Evolutionary conservation across 768 basidiomycete genomes (phyloP).

Genomic region (Russula sp.): DNA sequence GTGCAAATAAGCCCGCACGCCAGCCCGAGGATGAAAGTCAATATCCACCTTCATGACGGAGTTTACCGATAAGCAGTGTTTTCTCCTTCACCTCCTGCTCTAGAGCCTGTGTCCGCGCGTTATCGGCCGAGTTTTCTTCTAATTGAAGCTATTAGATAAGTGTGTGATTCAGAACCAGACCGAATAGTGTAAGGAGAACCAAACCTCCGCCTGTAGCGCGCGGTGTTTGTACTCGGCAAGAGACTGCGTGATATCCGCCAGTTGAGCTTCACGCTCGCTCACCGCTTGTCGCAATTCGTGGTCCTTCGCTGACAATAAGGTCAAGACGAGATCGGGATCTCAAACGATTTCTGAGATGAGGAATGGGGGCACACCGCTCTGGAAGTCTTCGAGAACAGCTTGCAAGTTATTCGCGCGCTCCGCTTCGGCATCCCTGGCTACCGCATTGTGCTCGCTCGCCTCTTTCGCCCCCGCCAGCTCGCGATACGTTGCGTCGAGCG

Average conservation of each 20-base stretch:
- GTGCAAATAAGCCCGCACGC: slow-evolving; percentile 4
- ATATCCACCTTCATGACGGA: slow-evolving; percentile 82
- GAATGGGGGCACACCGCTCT: slow-evolving; percentile 53
- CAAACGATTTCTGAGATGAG: neutral
- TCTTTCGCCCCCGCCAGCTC: slow-evolving; percentile 64
- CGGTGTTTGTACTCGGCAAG: slow-evolving; percentile 89
- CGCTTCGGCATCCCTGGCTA: slow-evolving; percentile 55
- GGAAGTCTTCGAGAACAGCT: slow-evolving; percentile 92
- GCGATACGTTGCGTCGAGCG: slow-evolving; percentile 46
- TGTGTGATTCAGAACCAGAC: neutral
- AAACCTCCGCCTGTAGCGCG: slow-evolving; percentile 80
- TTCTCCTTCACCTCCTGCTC: slow-evolving; percentile 95
- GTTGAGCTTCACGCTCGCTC: slow-evolving; percentile 70
- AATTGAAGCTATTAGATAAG: slow-evolving; percentile 51
- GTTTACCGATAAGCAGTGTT: slow-evolving; percentile 86
- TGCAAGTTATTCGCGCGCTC: slow-evolving; percentile 81
- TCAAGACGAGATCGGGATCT: slow-evolving; percentile 15
- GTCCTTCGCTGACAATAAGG: slow-evolving; percentile 61
- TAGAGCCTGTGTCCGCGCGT: slow-evolving; percentile 58
- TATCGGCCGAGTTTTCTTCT: slow-evolving; percentile 62
- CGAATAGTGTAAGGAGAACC: slow-evolving; percentile 17
- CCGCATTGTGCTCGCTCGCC: slow-evolving; percentile 45
- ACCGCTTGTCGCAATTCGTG: slow-evolving; percentile 83
- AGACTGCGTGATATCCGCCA: slow-evolving; percentile 60
- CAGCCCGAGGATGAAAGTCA: neutral